These are phyloP conservation scores for Phaffia rhodozyma DNA, from an alignment of 1,284 basidiomycete genomes.

Conservation along the genomic window DNA sequence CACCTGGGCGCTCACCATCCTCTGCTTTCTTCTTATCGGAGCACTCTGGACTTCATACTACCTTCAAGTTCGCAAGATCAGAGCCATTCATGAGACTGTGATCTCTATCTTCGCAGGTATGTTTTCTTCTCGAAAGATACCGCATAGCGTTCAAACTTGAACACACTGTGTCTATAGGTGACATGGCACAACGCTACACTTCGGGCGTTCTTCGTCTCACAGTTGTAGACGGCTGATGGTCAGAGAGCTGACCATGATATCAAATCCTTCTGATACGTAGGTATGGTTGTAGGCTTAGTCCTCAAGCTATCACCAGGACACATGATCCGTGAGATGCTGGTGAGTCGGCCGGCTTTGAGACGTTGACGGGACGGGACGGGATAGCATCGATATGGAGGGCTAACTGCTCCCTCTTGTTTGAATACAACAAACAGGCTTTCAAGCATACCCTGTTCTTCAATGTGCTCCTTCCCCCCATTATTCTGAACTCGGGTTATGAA, in stretches of 20 bases:
- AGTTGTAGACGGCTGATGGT: neutral
- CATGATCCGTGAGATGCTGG: constrained; percentile 93
- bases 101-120: constrained; percentile 78
- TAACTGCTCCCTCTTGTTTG: neutral
- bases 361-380: neutral
- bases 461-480: constrained; percentile 91
- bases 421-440: constrained; percentile 53
- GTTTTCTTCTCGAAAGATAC: constrained; percentile 9
- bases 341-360: constrained; percentile 39
- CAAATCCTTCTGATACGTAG: constrained; percentile 19
- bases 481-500: constrained; percentile 94
- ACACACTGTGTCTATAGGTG: neutral
- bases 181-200: neutral
- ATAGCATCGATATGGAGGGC: neutral
- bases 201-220: neutral
- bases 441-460: constrained; percentile 98
- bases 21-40: constrained; percentile 83
- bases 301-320: constrained; percentile 82
- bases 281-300: constrained; percentile 89
- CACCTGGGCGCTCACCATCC: constrained; percentile 78
- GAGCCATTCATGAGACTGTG: constrained; percentile 90
- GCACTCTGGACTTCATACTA: constrained; percentile 97
- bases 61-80: constrained; percentile 89
- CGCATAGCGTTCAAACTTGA: neutral
- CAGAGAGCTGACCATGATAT: neutral